Evolutionary conservation across 345 rosid species (phyloP).

Genomic region (Eutrema japonicum): DNA sequence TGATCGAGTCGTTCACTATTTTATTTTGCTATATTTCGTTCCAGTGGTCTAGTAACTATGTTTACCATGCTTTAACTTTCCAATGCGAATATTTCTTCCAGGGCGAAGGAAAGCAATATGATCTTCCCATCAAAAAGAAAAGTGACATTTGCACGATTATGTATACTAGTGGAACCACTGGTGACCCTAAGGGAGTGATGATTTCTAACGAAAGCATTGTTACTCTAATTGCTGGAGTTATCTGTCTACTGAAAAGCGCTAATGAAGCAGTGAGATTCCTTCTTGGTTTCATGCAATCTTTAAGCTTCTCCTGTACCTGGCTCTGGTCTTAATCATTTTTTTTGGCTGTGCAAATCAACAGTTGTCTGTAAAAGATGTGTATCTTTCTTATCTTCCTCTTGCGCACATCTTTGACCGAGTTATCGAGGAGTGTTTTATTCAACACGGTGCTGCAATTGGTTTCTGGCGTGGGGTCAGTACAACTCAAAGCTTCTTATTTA

Average conservation of each 20-base stretch:
- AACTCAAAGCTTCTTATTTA: conserved; percentile 18
- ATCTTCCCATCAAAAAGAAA: conserved; percentile 70
- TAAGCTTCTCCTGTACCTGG: conserved; percentile 4
- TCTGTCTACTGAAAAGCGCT: conserved; percentile 59
- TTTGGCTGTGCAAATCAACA: conserved; percentile 46
- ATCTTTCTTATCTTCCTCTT: conserved; percentile 94
- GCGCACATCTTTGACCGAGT: conserved; percentile 98
- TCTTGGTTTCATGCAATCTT: conserved; percentile 24
- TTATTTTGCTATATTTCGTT: not conserved
- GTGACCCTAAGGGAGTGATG: conserved; percentile 98
- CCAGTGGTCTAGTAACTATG: conserved; percentile 1
- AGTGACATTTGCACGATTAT: conserved; percentile 90
- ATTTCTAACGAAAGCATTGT: conserved; percentile 90
- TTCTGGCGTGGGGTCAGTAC: conserved; percentile 98
- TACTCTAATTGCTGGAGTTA: conserved; percentile 76
- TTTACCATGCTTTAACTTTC: conserved; percentile 22
- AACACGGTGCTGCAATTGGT: conserved; percentile 84
- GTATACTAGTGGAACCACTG: conserved; percentile 99
- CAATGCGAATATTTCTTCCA: conserved; percentile 22
- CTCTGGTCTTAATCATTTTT: conserved; percentile 9
- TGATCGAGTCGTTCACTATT: not conserved
- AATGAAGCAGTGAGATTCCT: conserved; percentile 58
- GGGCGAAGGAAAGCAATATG: conserved; percentile 72
- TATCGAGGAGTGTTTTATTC: conserved; percentile 86
- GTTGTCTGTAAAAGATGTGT: conserved; percentile 74